Base-by-base conservation (phyloP, 768 basidiomycete genomes). In the Auricularia sp. region DNA sequence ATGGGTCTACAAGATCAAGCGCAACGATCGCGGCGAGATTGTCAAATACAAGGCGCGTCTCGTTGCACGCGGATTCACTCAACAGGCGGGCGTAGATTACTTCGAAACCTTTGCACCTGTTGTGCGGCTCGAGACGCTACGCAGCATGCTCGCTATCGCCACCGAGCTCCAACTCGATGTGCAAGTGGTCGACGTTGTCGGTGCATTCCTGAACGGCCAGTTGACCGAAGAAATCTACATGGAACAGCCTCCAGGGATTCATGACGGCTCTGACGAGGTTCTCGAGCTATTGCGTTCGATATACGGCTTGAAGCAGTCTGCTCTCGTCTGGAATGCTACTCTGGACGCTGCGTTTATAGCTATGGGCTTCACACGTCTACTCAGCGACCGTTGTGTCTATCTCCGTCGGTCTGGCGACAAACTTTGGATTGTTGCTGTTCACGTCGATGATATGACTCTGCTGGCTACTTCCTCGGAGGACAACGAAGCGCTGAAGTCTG, bases 141-240 rank as follows among this genome's bases (percentile, higher is more conserved):
- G 44, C n/a, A n/a, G 11, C 12, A 29, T 59, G 34, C 56, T 59
- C 56, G 56, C 56, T 1, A 59, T 59, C 4, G 56, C 56, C 8
- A 62, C 36, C 0, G 61, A 66, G 33, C 51, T 73, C 1, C 63
- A 72, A 14, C 73, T 69, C 67, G 71, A 75, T n/a, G 64, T 76
- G 0, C 66, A 70, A 1, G 69, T 71, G 21, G 70, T 77, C 61
- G 75, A 77, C 14, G 63, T 77, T 0, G 71, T 68, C 2, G 69
- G 71, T 0, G 72, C 72, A 0, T 77, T 74, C 60, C 68, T 77
- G 0, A 72, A 77, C 44, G 69, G 73, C 0, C 16, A 66, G 0
- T 63, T 76, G 0, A 42, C 72, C 36, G 75, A 76, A 42, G 72
- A 76, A n/a, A 70, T 77, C 0, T 76, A 75, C 54, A 75, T 76